Evolutionary conservation across 2,329 filamentous ascomycete species (phyloP).

Genomic region (Colletotrichum horii): DNA sequence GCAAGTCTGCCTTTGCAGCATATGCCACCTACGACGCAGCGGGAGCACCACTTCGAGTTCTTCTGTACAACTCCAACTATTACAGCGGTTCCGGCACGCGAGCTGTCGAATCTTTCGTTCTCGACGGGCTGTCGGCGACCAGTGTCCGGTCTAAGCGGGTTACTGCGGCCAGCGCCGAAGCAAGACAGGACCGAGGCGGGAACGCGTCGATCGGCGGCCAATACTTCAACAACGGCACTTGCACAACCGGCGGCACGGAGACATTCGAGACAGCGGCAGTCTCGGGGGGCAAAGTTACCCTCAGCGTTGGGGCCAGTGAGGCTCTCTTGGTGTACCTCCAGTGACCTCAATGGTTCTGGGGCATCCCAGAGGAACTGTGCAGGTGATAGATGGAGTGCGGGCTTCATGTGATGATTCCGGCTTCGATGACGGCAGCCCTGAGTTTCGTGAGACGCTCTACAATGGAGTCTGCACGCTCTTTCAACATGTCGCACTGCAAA

Average conservation of each 20-base stretch:
- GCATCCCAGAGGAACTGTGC: not conserved
- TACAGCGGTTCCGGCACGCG: slow-evolving; percentile 26
- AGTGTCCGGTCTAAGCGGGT: not conserved
- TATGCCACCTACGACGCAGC: slow-evolving; percentile 46
- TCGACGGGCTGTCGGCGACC: not conserved
- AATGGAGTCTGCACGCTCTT: slow-evolving; percentile 24
- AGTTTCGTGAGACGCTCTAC: slow-evolving; percentile 22
- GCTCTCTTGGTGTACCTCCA: slow-evolving; percentile 6
- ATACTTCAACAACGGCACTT: slow-evolving; percentile 7
- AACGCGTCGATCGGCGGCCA: slow-evolving; percentile 4
- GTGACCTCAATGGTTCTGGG: not conserved
- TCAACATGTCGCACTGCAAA: slow-evolving; percentile 32
- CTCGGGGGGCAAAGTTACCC: not conserved
- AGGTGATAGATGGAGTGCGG: not conserved
- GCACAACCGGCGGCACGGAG: not conserved
- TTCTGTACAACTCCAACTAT: slow-evolving; percentile 54
- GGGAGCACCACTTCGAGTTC: slow-evolving; percentile 25
- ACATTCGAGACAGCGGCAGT: not conserved
- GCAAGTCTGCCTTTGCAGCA: slow-evolving; percentile 45
- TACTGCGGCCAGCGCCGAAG: slow-evolving; percentile 1
- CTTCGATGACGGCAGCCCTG: not conserved
- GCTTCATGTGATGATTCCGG: not conserved
- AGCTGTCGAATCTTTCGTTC: not conserved
- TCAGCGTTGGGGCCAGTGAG: slow-evolving; percentile 24
- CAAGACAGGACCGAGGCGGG: slow-evolving; percentile 8